Evolutionary conservation across 2,329 filamentous ascomycete genomes (phyloP), one percentile per base, ranked within the genome.

Genomic region (Rasamsonia emersonii): DNA sequence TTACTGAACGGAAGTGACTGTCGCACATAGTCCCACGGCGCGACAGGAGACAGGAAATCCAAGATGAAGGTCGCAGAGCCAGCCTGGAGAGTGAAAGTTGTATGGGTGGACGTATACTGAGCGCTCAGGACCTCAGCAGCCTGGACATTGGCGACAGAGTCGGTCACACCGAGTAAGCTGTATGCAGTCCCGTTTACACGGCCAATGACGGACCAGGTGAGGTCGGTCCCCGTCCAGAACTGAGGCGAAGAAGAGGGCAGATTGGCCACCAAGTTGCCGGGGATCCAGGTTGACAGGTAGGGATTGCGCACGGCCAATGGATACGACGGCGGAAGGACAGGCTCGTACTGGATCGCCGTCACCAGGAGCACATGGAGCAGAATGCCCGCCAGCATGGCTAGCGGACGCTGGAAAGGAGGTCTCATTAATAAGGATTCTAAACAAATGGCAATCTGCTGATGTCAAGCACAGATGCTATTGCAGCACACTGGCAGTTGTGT

Each of bases 11-110:
- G 63, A 29, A 65, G 50, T 6, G 60, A 65, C 33, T 67, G 62
- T 10, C 62, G 54, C 4, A 59, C 31, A 35, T 62, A 59, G 39
- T 65, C 54, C 2, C 51, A 51, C 3, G 61, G 60, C 3, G 59
- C 61, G 4, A 66, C 56, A 1, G 62, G 63, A 9, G 62, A 65
- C 36, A 66, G 59, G 38, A 66, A 66, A 37, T 66, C 62, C 18
- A 67, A 38, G 1, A 45, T 54, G 20, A 65, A 46, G 8, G 33
- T 48, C 5, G 53, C 53, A 9, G 43, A 20, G 0, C 59, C 59
- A 10, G 61, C 61, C 20, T 44, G 47, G 9, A 65, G 46, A 5
- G 45, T 54, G 35, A 66, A 65, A 4, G 56, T 40, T 4, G 58
- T 55, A 41, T 64, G 62, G 1, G 62, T 65, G 4, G 61, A 50